Conservation (phyloP, 495 filamentous ascomycete genomes). For the Podospora bellae-mahoneyi region DNA sequence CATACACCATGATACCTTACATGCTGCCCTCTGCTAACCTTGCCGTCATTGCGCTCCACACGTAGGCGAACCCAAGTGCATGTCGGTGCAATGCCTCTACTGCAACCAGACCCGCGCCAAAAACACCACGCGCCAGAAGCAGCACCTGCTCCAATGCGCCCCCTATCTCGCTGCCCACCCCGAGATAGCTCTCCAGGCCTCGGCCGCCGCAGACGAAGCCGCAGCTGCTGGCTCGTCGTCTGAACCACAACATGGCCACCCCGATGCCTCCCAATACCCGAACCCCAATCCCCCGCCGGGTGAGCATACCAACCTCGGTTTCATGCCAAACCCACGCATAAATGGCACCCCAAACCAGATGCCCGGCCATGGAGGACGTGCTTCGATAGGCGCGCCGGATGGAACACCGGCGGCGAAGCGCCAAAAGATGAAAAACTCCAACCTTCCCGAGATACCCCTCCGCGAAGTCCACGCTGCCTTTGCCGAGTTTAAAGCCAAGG, state of each 20-base stretch:
- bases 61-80: constrained; percentile 23
- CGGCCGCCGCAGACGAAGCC: constrained; percentile 9
- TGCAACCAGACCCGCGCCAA: constrained; percentile 30
- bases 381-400: constrained; percentile 18
- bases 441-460: constrained; percentile 28
- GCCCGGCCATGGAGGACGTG: constrained; percentile 8
- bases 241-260: background rate
- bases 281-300: constrained; percentile 10
- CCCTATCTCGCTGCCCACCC: constrained; percentile 31
- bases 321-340: constrained; percentile 33
- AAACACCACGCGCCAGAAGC: constrained; percentile 36
- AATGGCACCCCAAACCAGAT: constrained; percentile 23
- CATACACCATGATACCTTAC: constrained; percentile 9
- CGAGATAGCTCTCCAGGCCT: constrained; percentile 23
- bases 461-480: constrained; percentile 33
- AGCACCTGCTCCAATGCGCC: constrained; percentile 29
- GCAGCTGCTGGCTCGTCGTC: constrained; percentile 5
- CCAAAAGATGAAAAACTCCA: constrained; percentile 26
- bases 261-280: constrained; percentile 4
- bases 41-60: background rate
- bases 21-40: constrained; percentile 11
- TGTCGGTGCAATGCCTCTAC: constrained; percentile 30
- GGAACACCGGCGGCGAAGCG: constrained; percentile 29
- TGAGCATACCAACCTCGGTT: constrained; percentile 23
- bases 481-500: constrained; percentile 31